These are phyloP conservation scores for Podila horticola DNA, from an alignment of 192 early-diverging fungal genomes.

Conservation along the genomic window DNA sequence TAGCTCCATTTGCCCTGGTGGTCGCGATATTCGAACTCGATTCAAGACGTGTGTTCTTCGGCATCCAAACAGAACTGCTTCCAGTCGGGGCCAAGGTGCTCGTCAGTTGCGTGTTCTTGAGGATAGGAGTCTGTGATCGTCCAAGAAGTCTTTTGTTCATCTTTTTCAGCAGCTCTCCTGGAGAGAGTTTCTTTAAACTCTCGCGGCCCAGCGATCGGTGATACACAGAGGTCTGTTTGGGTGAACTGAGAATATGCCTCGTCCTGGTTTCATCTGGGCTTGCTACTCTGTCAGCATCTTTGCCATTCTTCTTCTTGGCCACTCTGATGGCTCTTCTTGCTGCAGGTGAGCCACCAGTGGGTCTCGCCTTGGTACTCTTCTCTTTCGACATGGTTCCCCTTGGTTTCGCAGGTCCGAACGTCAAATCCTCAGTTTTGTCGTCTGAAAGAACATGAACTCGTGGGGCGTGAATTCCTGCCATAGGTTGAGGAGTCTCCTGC, in stretches of 20 bases:
- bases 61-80: conserved; percentile 1
- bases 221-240: not conserved
- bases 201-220: not conserved
- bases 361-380: too few species aligned
- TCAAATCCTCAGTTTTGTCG: too few species aligned
- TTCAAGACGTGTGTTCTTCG: not conserved
- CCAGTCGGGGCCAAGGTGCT: not conserved
- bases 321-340: too few species aligned
- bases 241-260: not conserved
- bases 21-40: not conserved
- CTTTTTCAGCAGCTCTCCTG: not conserved
- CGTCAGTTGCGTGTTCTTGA: not conserved
- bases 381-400: too few species aligned
- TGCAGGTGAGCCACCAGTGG: too few species aligned
- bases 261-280: not conserved
- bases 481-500: too few species aligned
- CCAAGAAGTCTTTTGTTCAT: conserved; percentile 2
- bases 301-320: too few species aligned
- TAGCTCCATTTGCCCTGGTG: too few species aligned
- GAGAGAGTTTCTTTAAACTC: not conserved
- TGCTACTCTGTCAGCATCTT: not conserved
- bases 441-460: too few species aligned
- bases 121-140: not conserved
- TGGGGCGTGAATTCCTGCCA: too few species aligned
- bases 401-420: too few species aligned